Evolutionary conservation across 2,329 filamentous ascomycete species (phyloP), one percentile per base, ranked within the genome.

Genomic region (Bipolaris gigantea): DNA sequence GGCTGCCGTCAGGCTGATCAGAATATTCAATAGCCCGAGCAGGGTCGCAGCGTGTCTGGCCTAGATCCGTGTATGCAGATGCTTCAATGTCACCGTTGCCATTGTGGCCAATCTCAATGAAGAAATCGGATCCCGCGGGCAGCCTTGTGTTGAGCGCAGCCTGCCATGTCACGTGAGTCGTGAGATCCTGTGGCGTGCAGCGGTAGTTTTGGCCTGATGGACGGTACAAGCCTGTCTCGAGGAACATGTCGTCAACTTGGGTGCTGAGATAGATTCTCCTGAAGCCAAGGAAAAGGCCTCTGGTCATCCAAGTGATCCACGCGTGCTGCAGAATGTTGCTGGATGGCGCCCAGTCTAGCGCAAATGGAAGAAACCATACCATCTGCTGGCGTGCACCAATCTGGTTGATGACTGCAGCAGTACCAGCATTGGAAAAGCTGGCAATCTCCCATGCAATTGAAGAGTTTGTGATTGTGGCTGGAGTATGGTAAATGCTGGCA

Each of bases 211-310:
- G 74, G 5, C 76, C 78, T n/a, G 61, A 59, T 1, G 83, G 82
- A n/a, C 59, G 40, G 53, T 77, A 77, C 23, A 77, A 54, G 3
- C 65, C 65, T 2, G 74, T 77, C 66, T 76, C 73, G 18, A 87
- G 74, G 61, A 86, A 83, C 76, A 87, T 83, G 60, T 87, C 85
- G 61, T 87, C 85, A 30, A 87, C 80, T 63, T 85, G 83, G 11
- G 82, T 80, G 70, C 75, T 81, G 33, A 85, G 70, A 56, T 83
- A 79, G 34, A 81, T 75, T 57, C 83, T 78, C 48, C 82, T 79
- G 65, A 82, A 80, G n/a, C 83, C 83, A 9, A 81, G 74, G 57
- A 83, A 82, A 8, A 86, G 69, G 34, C 84, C 84, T 56, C 83
- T 78, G 5, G 84, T 86, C 32, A 84, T 67, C 84, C 83, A 87